A percentile compares a stretch with the other conserved stretches of the same genome.
These are phyloP conservation scores for Penicillium expansum DNA, from an alignment of 2,329 filamentous ascomycete genomes.

Conservation along the genomic window DNA sequence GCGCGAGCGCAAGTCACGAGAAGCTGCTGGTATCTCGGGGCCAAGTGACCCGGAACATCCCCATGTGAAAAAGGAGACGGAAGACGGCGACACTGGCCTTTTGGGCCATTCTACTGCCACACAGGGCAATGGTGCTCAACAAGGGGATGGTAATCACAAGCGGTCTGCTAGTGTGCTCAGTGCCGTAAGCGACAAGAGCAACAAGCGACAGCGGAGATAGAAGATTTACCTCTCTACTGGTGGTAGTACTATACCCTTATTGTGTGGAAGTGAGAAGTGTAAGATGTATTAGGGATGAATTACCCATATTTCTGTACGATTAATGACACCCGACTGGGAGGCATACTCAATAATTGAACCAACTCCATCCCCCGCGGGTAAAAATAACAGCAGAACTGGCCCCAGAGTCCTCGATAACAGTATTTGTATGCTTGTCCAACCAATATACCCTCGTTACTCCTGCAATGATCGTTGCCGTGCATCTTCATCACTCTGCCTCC, in stretches of 20 bases:
- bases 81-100: conserved; percentile 25
- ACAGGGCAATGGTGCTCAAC: conserved; percentile 5
- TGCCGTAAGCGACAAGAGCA: conserved; percentile 60
- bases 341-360: conserved; percentile 15
- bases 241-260: background rate
- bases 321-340: conserved; percentile 27
- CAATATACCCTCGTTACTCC: background rate
- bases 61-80: conserved; percentile 36
- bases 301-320: conserved; percentile 34
- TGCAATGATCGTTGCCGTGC: background rate
- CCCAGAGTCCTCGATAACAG: background rate
- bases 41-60: conserved; percentile 22
- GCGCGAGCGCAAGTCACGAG: conserved; percentile 36
- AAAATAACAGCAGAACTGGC: conserved; percentile 13
- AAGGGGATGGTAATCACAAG: conserved; percentile 54
- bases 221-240: background rate
- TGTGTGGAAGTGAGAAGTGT: conserved; percentile 6
- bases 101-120: conserved; percentile 17
- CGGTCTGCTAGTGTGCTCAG: conserved; percentile 81
- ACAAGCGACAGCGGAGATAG: conserved; percentile 50
- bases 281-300: conserved; percentile 16
- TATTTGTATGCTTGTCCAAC: background rate
- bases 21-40: conserved; percentile 21
- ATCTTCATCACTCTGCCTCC: conserved; percentile 6
- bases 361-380: conserved; percentile 12